Evolutionary conservation across 805 yeast species (phyloP), one percentile per base, ranked within the genome.

Genomic region (Metschnikowia hibisci): DNA sequence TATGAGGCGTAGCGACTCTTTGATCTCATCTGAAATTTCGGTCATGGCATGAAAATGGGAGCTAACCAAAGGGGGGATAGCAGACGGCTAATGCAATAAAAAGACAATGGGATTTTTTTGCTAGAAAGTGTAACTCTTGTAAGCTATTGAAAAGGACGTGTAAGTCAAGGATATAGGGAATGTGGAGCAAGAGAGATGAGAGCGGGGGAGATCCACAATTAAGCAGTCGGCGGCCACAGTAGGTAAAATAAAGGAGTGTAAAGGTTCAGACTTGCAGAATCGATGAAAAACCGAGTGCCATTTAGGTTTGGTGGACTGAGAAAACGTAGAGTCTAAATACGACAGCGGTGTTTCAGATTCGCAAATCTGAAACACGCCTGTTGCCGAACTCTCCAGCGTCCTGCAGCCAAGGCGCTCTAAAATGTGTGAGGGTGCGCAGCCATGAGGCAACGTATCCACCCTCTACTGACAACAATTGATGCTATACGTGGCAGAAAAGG

Each of bases 1-100:
- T 18, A 84, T 81, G 36, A 81, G 66, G 42, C 82, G 67, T 39
- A 83, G 62, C 10, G 84, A 73, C 55, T 80, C 86, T 39, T 43
- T 46, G 30, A 55, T 52, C 12, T 53, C 57, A 8, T 53, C 55
- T 4, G 50, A 22, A 20, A 53, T 27, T 15, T 41, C 48, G 5
- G 48, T 2, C 52, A 49, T 47, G 36, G 15, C 14, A 13, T 37
- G 14, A 8, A 20, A 6, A 27, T 11, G 30, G 30, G 32, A 32
- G 18, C 18, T 32, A 27, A 14, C 26, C 5, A 10, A 7, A 30
- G 18, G 7, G 33, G 12, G 11, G 33, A 4, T 18, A 32, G 14
- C 4, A 18, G 26, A 18, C 13, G 20, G 3, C 7, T 8, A 20
- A 20, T 20, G 23, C 23, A 20, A 20, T 20, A 2, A 8, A 20